These are phyloP conservation scores for Aphanoascus verrucosus DNA, from an alignment of 2,329 filamentous ascomycete species.

Conservation along the genomic window DNA sequence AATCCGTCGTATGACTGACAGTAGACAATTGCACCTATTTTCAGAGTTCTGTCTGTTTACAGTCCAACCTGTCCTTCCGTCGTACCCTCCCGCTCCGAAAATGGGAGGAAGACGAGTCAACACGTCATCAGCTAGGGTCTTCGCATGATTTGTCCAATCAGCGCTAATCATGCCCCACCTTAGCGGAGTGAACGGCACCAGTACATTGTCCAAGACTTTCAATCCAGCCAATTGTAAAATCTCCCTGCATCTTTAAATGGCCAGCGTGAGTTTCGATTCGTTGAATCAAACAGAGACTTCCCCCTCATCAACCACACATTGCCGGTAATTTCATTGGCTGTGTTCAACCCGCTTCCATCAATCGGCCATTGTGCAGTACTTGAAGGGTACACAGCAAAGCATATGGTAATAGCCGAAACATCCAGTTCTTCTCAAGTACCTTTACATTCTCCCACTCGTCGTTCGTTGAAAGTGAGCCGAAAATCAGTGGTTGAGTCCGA, in stretches of 20 bases:
- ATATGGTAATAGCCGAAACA: neutral
- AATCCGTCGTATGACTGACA: too few species aligned
- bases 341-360: neutral
- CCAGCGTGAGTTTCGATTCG: neutral
- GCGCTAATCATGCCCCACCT: neutral
- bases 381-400: neutral
- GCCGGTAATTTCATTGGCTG: conserved; percentile 1
- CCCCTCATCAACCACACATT: neutral
- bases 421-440: too few species aligned
- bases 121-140: conserved; percentile 9
- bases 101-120: conserved; percentile 6
- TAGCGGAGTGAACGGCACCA: neutral
- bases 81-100: neutral
- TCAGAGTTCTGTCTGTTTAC: neutral
- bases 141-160: neutral
- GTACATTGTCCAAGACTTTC: neutral
- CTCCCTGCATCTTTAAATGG: neutral
- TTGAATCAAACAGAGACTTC: neutral
- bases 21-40: neutral
- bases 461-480: neutral
- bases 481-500: neutral
- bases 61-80: neutral
- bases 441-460: too few species aligned
- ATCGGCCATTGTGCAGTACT: neutral
- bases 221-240: neutral